These are phyloP conservation scores for Yamadazyma sp. DNA, from an alignment of 805 yeast species.

Conservation along the genomic window DNA sequence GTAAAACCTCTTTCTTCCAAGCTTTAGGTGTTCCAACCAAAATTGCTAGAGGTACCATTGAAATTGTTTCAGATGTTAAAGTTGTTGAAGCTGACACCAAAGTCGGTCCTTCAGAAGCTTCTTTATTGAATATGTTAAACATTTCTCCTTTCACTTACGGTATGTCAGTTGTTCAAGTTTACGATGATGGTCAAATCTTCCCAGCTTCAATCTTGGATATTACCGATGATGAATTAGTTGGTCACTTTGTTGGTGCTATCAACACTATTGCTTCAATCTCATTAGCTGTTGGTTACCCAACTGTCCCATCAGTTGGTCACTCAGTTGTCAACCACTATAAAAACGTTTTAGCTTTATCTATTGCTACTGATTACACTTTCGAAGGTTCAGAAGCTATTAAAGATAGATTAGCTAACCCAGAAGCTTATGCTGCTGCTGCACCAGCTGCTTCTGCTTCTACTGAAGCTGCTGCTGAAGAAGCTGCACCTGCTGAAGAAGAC, in stretches of 20 bases:
- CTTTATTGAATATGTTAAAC: constrained; percentile 98
- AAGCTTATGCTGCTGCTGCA: constrained; percentile 99
- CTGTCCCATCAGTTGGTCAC: constrained; percentile 99
- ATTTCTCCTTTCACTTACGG: constrained; percentile 99
- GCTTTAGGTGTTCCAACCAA: constrained; percentile 99
- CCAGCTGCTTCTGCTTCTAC: constrained; percentile 89
- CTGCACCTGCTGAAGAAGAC: constrained; percentile 70
- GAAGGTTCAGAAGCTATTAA: constrained; percentile 98
- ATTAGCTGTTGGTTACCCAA: constrained; percentile 98
- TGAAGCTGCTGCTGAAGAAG: constrained; percentile 62
- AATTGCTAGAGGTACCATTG: constrained; percentile 99
- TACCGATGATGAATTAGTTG: constrained; percentile 93
- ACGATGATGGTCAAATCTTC: constrained; percentile 98
- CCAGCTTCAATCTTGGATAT: constrained; percentile 95
- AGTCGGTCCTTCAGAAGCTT: constrained; percentile 99
- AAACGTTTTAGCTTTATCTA: constrained; percentile 95
- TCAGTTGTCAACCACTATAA: constrained; percentile 98
- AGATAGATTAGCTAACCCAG: constrained; percentile 99
- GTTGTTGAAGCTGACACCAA: constrained; percentile 81
- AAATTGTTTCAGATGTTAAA: constrained; percentile 94
- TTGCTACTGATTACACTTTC: constrained; percentile 98
- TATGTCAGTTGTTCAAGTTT: constrained; percentile 93
- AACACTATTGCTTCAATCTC: constrained; percentile 93
- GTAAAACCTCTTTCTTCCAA: constrained; percentile 99
- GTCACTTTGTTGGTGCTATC: constrained; percentile 90